A percentile compares a stretch with the other conserved stretches of the same genome.
These are phyloP conservation scores for Acanthamoeba royreba DNA, from an alignment of 208 protist species.

Conservation along the genomic window DNA sequence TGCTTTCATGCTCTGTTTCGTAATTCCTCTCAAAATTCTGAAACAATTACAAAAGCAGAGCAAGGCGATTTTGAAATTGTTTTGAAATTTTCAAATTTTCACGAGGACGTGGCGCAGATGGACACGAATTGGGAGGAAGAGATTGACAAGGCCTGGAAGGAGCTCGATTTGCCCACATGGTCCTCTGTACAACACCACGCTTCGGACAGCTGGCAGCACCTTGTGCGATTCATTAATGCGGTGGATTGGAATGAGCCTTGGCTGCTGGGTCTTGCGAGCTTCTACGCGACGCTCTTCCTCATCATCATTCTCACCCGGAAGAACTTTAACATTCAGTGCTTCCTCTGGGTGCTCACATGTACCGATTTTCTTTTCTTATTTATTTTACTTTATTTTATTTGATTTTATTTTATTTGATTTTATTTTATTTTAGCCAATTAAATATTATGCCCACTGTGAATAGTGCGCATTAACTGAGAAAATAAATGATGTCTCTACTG, in stretches of 20 bases:
- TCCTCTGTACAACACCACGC: background rate
- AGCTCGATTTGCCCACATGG: conserved; percentile 13
- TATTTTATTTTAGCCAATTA: background rate
- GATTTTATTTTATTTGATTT: background rate
- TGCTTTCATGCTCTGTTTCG: too few relatives aligned
- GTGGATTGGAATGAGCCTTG: conserved; percentile 17
- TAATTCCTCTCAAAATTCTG: too few relatives aligned
- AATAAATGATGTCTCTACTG: background rate
- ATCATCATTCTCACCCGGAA: background rate
- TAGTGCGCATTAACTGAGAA: too few relatives aligned
- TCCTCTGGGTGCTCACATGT: background rate
- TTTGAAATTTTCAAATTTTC: too few relatives aligned
- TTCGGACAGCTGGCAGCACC: background rate
- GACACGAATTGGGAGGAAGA: background rate
- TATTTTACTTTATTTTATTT: background rate
- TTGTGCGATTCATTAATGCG: background rate
- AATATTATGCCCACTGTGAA: too few relatives aligned
- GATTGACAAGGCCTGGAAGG: background rate
- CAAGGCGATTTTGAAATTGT: too few relatives aligned
- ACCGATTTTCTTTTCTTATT: background rate
- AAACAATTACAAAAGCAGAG: too few relatives aligned
- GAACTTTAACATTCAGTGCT: background rate
- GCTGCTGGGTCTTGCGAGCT: background rate
- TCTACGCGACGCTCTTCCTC: background rate
- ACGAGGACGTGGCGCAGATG: background rate